These are phyloP conservation scores for Aeschynomene evenia DNA, from an alignment of 306 rosid species.

Conservation along the genomic window DNA sequence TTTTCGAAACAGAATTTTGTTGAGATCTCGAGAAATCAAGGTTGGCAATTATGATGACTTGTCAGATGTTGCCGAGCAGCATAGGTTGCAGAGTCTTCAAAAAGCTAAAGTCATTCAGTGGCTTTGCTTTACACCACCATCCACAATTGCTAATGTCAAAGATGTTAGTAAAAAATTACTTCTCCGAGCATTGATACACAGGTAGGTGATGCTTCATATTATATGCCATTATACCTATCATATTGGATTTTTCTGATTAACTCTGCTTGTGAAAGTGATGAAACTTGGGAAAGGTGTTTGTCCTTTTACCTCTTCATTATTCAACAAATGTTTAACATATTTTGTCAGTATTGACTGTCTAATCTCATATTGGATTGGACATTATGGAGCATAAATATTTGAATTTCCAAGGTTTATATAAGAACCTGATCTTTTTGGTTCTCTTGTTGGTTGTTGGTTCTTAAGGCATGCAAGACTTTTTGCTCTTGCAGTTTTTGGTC, in stretches of 20 bases:
- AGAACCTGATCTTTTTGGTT: constrained; percentile 23
- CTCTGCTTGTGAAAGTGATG: constrained; percentile 11
- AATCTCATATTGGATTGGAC: constrained; percentile 24
- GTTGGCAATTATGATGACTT: constrained; percentile 54
- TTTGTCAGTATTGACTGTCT: constrained; percentile 13
- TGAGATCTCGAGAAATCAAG: constrained; percentile 88
- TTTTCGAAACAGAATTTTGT: constrained; percentile 67
- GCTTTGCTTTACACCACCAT: constrained; percentile 98
- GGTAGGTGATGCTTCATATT: constrained; percentile 47
- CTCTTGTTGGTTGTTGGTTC: constrained; percentile 24
- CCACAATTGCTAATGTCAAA: constrained; percentile 69
- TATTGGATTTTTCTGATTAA: constrained; percentile 27
- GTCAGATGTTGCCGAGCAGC: constrained; percentile 88
- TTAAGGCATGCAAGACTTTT: constrained; percentile 9
- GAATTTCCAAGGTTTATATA: constrained; percentile 14
- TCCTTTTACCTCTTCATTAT: neutral
- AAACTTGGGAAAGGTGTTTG: constrained; percentile 12
- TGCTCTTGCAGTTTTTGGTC: constrained; percentile 17
- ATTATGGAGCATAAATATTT: neutral
- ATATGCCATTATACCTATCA: neutral
- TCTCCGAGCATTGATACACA: constrained; percentile 73
- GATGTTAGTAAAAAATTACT: constrained; percentile 76
- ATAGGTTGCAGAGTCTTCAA: constrained; percentile 85
- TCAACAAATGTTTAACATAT: constrained; percentile 3
- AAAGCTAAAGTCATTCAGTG: constrained; percentile 95